Evolutionary conservation across 2,329 filamentous ascomycete genomes (phyloP).

Genomic region (Ascochyta fabae): DNA sequence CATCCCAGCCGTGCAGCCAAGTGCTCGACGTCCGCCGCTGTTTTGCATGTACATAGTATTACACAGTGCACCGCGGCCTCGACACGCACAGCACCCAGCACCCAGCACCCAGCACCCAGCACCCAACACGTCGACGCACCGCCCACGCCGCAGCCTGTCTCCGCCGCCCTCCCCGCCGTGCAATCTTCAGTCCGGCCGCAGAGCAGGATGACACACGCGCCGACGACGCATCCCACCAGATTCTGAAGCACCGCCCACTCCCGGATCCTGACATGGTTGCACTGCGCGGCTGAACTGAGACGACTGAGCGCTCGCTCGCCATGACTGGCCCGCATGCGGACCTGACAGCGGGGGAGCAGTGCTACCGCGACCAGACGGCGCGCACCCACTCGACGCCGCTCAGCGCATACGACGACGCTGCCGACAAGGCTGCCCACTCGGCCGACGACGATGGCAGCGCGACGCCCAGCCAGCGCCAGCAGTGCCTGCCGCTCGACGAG

Average conservation of each 20-base stretch:
- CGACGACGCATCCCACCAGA: conserved; percentile 20
- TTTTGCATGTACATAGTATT: conserved; percentile 1
- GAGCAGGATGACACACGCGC: conserved; percentile 39
- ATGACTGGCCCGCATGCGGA: conserved; percentile 38
- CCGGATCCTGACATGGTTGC: conserved; percentile 40
- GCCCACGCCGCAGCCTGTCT: not conserved
- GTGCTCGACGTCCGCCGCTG: conserved; percentile 6
- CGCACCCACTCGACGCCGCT: conserved; percentile 17
- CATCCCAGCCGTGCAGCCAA: conserved; percentile 18
- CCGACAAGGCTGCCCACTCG: not conserved
- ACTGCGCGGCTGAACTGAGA: conserved; percentile 37
- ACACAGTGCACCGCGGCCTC: not conserved
- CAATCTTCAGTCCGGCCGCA: conserved; percentile 1
- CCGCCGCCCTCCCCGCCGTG: not conserved
- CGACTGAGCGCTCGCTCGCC: conserved; percentile 33
- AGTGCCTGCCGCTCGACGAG: conserved; percentile 29
- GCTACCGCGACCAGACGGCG: conserved; percentile 29
- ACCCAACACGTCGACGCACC: not conserved
- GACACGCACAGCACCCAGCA: not conserved
- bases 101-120: too few species aligned
- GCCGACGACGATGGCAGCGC: not conserved
- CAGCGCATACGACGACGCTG: not conserved
- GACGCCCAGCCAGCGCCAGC: conserved; percentile 17
- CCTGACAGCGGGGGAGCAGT: conserved; percentile 35
- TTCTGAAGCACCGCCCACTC: conserved; percentile 2